phyloP scores from a whole-genome alignment of 257 asterid genomes.

The Solanum chmielewskii region DNA sequence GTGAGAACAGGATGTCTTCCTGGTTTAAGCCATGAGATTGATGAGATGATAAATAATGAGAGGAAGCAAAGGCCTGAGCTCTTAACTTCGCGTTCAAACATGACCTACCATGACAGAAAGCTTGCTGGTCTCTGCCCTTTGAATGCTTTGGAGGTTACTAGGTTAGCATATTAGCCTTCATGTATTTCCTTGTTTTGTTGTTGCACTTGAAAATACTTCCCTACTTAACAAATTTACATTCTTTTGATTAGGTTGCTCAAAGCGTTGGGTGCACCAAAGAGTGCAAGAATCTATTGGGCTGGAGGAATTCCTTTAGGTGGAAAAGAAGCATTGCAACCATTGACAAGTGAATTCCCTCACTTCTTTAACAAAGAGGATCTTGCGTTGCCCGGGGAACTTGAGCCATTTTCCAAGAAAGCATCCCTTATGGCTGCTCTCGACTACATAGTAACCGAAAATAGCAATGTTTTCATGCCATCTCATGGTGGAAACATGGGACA shows the following conservation, averaged over 20 bases:
- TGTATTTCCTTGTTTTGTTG: not conserved
- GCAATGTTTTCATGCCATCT: conserved; percentile 95
- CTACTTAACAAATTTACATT: not conserved
- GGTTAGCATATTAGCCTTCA: conserved; percentile 15
- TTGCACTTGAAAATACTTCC: not conserved
- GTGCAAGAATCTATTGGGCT: conserved; percentile 74
- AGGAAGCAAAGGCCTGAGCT: conserved; percentile 54
- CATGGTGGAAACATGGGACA: conserved; percentile 99
- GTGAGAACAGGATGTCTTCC: conserved; percentile 94
- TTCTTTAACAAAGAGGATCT: conserved; percentile 83
- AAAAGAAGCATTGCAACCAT: conserved; percentile 60
- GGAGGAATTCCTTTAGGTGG: conserved; percentile 93
- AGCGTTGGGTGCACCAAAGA: conserved; percentile 80
- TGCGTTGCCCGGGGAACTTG: conserved; percentile 72
- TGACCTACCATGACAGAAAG: conserved; percentile 71
- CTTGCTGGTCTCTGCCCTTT: conserved; percentile 89
- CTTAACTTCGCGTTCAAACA: conserved; percentile 72
- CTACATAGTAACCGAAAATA: conserved; percentile 63
- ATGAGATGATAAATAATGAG: conserved; percentile 63
- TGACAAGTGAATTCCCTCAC: conserved; percentile 54
- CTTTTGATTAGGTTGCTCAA: conserved; percentile 52
- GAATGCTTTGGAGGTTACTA: conserved; percentile 64
- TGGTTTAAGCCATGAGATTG: conserved; percentile 48
- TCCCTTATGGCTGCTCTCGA: conserved; percentile 91
- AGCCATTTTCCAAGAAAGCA: conserved; percentile 59